Percentiles rank a stretch among this genome's conserved stretches.
These are phyloP conservation scores for Podila minutissima DNA, from an alignment of 192 early-diverging fungal species.

Conservation along the genomic window DNA sequence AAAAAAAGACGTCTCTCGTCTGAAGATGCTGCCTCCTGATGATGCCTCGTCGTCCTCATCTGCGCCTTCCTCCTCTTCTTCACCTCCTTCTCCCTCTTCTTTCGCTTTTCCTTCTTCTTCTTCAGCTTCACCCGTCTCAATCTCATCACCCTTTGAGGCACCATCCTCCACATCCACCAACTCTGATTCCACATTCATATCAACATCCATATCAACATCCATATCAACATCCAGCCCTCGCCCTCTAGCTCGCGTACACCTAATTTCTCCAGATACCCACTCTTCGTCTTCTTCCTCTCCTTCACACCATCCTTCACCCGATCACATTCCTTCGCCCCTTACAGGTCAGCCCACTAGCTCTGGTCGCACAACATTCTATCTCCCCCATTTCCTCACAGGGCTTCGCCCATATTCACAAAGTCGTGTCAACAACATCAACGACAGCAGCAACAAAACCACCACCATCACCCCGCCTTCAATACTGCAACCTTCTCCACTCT, in stretches of 20 bases:
- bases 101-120: conserved; percentile 4
- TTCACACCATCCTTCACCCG: background rate
- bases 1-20: background rate
- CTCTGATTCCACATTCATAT: conserved; percentile 5
- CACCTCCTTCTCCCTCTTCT: conserved; percentile 4
- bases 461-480: background rate
- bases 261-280: too few relatives aligned
- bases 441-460: background rate
- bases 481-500: background rate
- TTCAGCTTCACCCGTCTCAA: conserved; percentile 9
- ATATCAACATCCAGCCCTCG: background rate
- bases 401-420: background rate
- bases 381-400: conserved; percentile 16
- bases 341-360: background rate
- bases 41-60: conserved; percentile 16
- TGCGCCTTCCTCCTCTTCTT: conserved; percentile 11
- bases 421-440: background rate
- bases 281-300: conserved; percentile 2
- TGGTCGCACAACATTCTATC: conserved; percentile 5
- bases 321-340: conserved; percentile 18
- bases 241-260: background rate
- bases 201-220: background rate
- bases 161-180: background rate
- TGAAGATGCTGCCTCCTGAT: conserved; percentile 34
- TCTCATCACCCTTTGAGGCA: conserved; percentile 1